These are phyloP conservation scores for Verbascum thapsus DNA, from an alignment of 257 asterid genomes.

Conservation along the genomic window DNA sequence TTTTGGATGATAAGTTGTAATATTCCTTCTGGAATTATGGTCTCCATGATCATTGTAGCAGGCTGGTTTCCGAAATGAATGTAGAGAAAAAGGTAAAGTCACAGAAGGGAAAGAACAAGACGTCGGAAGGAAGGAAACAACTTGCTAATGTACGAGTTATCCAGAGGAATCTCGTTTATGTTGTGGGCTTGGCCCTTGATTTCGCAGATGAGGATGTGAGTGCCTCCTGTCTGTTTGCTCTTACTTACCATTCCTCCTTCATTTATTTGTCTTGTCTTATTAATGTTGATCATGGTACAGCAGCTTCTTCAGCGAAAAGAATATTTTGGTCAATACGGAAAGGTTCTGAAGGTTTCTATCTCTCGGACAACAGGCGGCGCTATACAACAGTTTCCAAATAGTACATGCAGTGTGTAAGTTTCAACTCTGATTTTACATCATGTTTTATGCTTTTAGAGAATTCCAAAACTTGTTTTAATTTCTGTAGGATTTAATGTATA, in stretches of 20 bases:
- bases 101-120: conserved; percentile 76
- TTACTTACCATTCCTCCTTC: not conserved
- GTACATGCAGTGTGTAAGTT: conserved; percentile 97
- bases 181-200: conserved; percentile 88
- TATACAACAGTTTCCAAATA: conserved; percentile 85
- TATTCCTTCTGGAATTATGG: conserved; percentile 22
- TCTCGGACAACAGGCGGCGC: conserved; percentile 91
- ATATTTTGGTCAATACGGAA: conserved; percentile 89
- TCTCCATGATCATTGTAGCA: conserved; percentile 31
- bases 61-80: conserved; percentile 76
- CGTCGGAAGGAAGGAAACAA: conserved; percentile 86
- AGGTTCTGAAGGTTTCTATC: conserved; percentile 88
- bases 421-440: conserved; percentile 4
- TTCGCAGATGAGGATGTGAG: conserved; percentile 91
- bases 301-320: conserved; percentile 88
- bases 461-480: not conserved
- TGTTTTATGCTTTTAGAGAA: conserved; percentile 7
- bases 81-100: conserved; percentile 71
- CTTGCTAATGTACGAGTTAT: conserved; percentile 86
- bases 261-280: conserved; percentile 21
- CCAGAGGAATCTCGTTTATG: conserved; percentile 91
- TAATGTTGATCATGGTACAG: conserved; percentile 23
- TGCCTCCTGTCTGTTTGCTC: not conserved
- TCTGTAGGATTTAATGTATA: conserved; percentile 9
- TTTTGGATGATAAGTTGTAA: not conserved